These are phyloP conservation scores for Voacanga thouarsii DNA, from an alignment of 257 asterid species.

Conservation along the genomic window DNA sequence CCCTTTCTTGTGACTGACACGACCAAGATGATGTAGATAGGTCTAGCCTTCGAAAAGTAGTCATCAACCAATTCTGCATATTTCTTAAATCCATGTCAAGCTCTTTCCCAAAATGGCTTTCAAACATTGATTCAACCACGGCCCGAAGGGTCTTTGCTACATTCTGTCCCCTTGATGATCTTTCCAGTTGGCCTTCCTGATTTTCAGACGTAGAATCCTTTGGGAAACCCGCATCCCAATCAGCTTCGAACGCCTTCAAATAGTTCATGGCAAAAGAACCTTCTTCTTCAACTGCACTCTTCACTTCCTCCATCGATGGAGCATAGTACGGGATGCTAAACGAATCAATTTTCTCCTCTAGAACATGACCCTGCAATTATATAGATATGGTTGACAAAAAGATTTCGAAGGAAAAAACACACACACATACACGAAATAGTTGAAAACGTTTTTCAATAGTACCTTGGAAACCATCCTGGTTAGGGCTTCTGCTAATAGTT, in stretches of 20 bases:
- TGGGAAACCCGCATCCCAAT: constrained; percentile 40
- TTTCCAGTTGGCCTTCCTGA: neutral
- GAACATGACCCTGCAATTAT: constrained; percentile 30
- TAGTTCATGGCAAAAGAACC: constrained; percentile 43
- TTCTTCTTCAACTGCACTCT: constrained; percentile 32
- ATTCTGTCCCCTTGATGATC: constrained; percentile 31
- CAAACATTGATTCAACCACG: constrained; percentile 64
- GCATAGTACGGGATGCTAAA: constrained; percentile 66
- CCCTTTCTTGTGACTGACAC: constrained; percentile 38
- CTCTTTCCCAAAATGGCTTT: constrained; percentile 42
- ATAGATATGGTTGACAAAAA: too few species aligned
- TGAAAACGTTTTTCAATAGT: neutral
- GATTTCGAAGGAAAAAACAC: too few species aligned
- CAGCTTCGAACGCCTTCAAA: constrained; percentile 34
- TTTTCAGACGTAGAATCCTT: neutral
- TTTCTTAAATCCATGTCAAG: constrained; percentile 43
- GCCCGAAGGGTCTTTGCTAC: constrained; percentile 51
- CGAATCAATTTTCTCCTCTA: constrained; percentile 42
- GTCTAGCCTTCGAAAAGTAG: constrained; percentile 27
- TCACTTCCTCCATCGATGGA: constrained; percentile 51
- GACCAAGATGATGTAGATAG: constrained; percentile 41
- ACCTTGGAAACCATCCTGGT: constrained; percentile 52
- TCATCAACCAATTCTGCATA: constrained; percentile 37
- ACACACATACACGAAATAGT: too few species aligned
- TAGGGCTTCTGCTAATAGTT: constrained; percentile 56